Evolutionary conservation across 1,284 basidiomycete species (phyloP), one percentile per base, ranked within the genome.

Genomic region (Xanthoconium separans): DNA sequence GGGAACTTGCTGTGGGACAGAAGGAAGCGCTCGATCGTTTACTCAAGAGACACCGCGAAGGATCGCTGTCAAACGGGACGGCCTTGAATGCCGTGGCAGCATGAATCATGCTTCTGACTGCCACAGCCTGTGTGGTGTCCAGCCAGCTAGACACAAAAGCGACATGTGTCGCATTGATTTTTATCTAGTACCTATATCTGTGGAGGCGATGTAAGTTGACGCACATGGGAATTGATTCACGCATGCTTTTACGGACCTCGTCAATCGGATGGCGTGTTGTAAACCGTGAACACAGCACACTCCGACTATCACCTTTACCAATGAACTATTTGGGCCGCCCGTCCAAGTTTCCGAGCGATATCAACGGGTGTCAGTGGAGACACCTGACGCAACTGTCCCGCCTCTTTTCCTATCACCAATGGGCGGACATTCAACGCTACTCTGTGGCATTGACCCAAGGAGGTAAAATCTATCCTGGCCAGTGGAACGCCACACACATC

Each of bases 1-100:
- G 93, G 58, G 85, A 91, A 71, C 87, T 96, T 61, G 85, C 83
- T 52, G 85, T 95, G 47, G 93, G 93, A 34, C 91, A 95, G 74
- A 89, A 89, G 76, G 89, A 90, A 68, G 87, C 90, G 16, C 79
- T 96, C 42, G 92, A 95, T 72, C 80, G 85, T 55, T 77, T 95
- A 15, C 79, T 96, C 62, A 82, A 80, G 73, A 80, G 81, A 74
- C 90, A 92, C 73, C 82, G 85, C 48, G 80, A 83, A 39, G 56
- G 40, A 11, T 60, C 69, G 6, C 27, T 68, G 20, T 68, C 66
- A 22, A 54, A 47, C 44, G 62, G 47, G 33, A n/a, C 5, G 4
- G 18, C 30, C 33, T 40, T 22, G 2, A 50, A 51, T 39, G 46
- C 41, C n/a, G 44, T 52, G 29, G 43, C 52, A 27, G 61, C 53